Evolutionary conservation across 257 asterid genomes (phyloP), one percentile per base, ranked within the genome.

Genomic region (Datura wrightii): DNA sequence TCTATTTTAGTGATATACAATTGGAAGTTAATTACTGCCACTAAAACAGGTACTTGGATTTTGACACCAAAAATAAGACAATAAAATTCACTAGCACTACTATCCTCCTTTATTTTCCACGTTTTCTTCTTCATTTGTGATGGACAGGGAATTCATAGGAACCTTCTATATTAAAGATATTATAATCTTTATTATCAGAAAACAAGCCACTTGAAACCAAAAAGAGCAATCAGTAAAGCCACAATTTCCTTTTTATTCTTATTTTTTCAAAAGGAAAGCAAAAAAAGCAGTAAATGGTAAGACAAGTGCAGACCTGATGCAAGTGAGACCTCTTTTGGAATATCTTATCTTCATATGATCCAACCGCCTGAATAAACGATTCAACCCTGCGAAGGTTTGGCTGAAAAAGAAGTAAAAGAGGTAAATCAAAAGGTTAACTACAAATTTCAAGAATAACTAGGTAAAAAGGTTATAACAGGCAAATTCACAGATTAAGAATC

Each of bases 341-440:
- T 65, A 93, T 92, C 79, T 87, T 82, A 8, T 93, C 95, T 87
- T 93, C 97, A 19, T 78, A 90, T 8, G 65, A 71, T 13, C 93
- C 93, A 8, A 92, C 89, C 48, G 87, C 31, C 15, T 89, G 90
- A 13, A 93, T 88, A 79, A 90, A 93, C 10, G 83, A 82, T 82
- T 93, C 96, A 1, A 91, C 92, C 85, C 90, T 86, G 91, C 88
- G 82, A 86, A 97, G 91, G 88, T 93, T 92, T 41, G 98, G 97
- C 99, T 97, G 93, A 82, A 82, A 83, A 88, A 60, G 24, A 79
- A 76, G 83, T 48, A 79, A 48, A 55, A 87, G 67, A 84, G 80
- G 67, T 53, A 70, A 70, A 70, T 42, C 36, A 63, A 53, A 10
- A 66, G 79, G 62, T 78, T 78, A 78, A 52, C 31, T 31, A 78